A percentile compares a stretch with the other conserved stretches of the same genome.
These are phyloP conservation scores for Ashbya aceris DNA, from an alignment of 1,139 yeast genomes.

Conservation along the genomic window DNA sequence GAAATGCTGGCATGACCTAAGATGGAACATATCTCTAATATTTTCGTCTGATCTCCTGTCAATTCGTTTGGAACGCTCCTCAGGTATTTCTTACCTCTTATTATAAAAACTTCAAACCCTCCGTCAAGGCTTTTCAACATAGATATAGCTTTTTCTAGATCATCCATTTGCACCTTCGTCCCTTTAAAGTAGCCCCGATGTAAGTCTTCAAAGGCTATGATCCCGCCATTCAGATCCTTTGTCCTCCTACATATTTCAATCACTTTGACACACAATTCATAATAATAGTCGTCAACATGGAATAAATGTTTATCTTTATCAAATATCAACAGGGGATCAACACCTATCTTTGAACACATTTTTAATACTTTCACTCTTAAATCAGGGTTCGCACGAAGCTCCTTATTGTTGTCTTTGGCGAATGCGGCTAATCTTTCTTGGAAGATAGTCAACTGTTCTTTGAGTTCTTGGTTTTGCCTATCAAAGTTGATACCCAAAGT, in stretches of 20 bases:
- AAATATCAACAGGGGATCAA: slow-evolving; percentile 59
- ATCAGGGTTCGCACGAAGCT: slow-evolving; percentile 53
- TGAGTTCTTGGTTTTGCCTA: slow-evolving; percentile 42
- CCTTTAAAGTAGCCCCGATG: slow-evolving; percentile 30
- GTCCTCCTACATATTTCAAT: slow-evolving; percentile 70
- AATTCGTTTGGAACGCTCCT: slow-evolving; percentile 45
- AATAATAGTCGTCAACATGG: slow-evolving; percentile 45
- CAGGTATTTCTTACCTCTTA: slow-evolving; percentile 35
- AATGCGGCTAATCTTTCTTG: slow-evolving; percentile 52
- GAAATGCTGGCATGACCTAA: slow-evolving; percentile 59
- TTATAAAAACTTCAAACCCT: slow-evolving; percentile 37
- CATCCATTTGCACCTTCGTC: slow-evolving; percentile 36
- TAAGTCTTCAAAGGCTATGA: slow-evolving; percentile 57
- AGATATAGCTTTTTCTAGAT: slow-evolving; percentile 41
- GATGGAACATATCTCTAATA: slow-evolving; percentile 66
- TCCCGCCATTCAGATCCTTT: slow-evolving; percentile 69
- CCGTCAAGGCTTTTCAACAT: slow-evolving; percentile 37
- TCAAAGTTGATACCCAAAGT: slow-evolving; percentile 23
- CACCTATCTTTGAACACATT: slow-evolving; percentile 70
- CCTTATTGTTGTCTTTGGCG: slow-evolving; percentile 55
- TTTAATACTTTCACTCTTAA: slow-evolving; percentile 63
- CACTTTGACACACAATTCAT: slow-evolving; percentile 60
- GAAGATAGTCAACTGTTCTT: slow-evolving; percentile 51
- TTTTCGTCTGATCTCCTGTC: slow-evolving; percentile 54
- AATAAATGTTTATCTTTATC: slow-evolving; percentile 30